Conservation (phyloP, 352 stramenopile species). For the Pythium dissimile region DNA sequence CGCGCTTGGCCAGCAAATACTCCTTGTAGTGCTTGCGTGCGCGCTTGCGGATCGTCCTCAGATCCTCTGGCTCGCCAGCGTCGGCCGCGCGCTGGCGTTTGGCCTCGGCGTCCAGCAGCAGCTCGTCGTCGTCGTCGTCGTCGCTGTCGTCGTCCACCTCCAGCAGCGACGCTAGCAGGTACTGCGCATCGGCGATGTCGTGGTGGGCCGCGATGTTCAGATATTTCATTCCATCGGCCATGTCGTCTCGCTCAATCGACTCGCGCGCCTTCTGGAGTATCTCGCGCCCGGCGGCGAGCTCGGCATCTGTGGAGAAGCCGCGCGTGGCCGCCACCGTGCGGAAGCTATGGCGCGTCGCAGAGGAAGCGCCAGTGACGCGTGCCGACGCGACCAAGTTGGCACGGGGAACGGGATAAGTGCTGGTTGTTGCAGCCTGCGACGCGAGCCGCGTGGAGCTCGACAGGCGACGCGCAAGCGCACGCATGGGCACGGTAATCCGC, state of each 20-base stretch:
- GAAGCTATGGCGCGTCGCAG: not conserved
- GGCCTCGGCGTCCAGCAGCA: constrained; percentile 64
- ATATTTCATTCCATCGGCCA: constrained; percentile 54
- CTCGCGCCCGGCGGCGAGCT: constrained; percentile 18
- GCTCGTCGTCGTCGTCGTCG: constrained; percentile 17
- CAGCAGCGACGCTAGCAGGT: constrained; percentile 63
- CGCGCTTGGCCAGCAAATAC: constrained; percentile 52
- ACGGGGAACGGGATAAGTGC: not conserved
- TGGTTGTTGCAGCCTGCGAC: not conserved
- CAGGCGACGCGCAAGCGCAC: constrained; percentile 3
- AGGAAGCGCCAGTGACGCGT: not conserved
- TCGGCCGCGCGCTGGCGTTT: constrained; percentile 52
- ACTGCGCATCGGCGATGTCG: constrained; percentile 73
- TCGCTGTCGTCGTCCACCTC: constrained; percentile 33
- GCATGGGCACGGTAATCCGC: not conserved
- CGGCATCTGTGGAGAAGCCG: constrained; percentile 8
- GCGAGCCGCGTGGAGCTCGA: not conserved
- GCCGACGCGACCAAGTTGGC: not conserved
- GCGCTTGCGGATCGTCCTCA: constrained; percentile 77
- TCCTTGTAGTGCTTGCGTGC: constrained; percentile 73
- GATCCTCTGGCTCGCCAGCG: constrained; percentile 46
- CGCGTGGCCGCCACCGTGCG: not conserved
- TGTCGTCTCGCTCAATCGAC: constrained; percentile 51
- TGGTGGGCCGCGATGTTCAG: constrained; percentile 56
- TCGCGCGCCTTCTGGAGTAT: constrained; percentile 58